Percentiles rank a stretch among this genome's conserved stretches.
phyloP scores from a whole-genome alignment of 768 basidiomycete species.

The Lepiota brunneoincarnata region DNA sequence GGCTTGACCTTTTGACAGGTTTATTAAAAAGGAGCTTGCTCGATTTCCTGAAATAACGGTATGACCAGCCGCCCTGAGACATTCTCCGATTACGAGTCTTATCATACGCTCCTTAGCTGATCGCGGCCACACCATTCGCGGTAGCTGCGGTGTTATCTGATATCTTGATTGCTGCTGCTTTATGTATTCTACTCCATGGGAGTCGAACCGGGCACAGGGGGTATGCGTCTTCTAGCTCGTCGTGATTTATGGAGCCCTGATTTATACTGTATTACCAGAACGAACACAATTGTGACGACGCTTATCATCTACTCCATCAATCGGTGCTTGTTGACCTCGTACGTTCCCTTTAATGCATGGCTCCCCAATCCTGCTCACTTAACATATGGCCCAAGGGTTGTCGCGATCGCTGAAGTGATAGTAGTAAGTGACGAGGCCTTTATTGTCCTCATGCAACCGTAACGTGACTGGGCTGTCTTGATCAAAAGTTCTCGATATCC shows the following conservation, averaged over 20 bases:
- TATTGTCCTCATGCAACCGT: not conserved
- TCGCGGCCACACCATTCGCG: constrained; percentile 42
- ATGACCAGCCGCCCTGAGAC: not conserved
- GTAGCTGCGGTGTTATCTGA: constrained; percentile 44
- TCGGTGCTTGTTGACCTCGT: constrained; percentile 48
- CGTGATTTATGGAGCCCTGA: not conserved
- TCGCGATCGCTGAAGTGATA: constrained; percentile 37
- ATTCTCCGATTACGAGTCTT: not conserved
- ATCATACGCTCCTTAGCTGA: constrained; percentile 22
- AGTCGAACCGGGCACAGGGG: constrained; percentile 33
- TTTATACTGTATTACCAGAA: constrained; percentile 22
- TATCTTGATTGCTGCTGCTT: constrained; percentile 36
- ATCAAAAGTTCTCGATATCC: constrained; percentile 23
- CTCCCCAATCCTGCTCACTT: not conserved
- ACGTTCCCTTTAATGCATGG: constrained; percentile 14
- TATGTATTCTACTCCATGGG: constrained; percentile 40
- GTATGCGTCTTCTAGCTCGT: constrained; percentile 19
- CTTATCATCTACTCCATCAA: constrained; percentile 50
- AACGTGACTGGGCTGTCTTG: not conserved
- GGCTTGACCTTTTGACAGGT: constrained; percentile 20
- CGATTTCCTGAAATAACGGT: constrained; percentile 34
- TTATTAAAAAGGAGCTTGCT: constrained; percentile 32
- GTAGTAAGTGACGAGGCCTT: constrained; percentile 22
- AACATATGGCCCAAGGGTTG: constrained; percentile 20
- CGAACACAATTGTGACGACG: constrained; percentile 37